Base-by-base conservation (phyloP, 768 basidiomycete genomes). In the Exidia glandulosa region DNA sequence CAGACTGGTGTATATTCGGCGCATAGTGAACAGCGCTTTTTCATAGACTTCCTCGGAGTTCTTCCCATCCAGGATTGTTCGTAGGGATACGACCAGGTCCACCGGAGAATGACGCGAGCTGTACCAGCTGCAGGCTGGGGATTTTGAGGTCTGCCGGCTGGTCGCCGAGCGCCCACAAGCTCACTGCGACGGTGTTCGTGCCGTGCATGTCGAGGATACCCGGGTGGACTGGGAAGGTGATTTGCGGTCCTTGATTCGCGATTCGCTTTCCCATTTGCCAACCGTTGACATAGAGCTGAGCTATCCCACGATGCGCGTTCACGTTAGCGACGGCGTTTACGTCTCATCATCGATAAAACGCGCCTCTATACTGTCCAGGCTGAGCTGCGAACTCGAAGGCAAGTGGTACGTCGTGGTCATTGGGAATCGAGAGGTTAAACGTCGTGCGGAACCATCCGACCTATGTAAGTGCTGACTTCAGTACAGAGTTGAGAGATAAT, bases 181-280 rank as follows among this genome's bases (percentile, higher is more conserved):
- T 67, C 32, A 68, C 58, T 13, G 67, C 57, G 33, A 68, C 47
- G 37, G 64, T 66, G 50, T 69, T 69, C 16, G 57, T 62, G n/a
- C 69, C 69, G 7, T 62, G 57, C 58, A 64, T 61, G 34, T 68
- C 62, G 45, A 71, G 61, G n/a, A 71, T 71, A 9, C 70, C 70
- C 47, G 59, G 32, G 27, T 37, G 13, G 30, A 64, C 62, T 12
- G 61, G 63, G 60, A 65, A 65, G 5, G 62, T 2, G n/a, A 59
- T 60, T 58, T 63, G 64, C 16, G 62, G 66, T 7, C 66, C 66
- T 57, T 60, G 59, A 36, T 56, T 58, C 19, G 66, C 65, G 36
- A 60, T 65, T 47, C 65, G 63, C 45, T 67, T 58, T 3, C 71
- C 71, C 30, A 70, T 65, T 56, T 69, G 66, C 71, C 71, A 72